Conservation (phyloP, 1,284 basidiomycete species). For the Boletus smithii region DNA sequence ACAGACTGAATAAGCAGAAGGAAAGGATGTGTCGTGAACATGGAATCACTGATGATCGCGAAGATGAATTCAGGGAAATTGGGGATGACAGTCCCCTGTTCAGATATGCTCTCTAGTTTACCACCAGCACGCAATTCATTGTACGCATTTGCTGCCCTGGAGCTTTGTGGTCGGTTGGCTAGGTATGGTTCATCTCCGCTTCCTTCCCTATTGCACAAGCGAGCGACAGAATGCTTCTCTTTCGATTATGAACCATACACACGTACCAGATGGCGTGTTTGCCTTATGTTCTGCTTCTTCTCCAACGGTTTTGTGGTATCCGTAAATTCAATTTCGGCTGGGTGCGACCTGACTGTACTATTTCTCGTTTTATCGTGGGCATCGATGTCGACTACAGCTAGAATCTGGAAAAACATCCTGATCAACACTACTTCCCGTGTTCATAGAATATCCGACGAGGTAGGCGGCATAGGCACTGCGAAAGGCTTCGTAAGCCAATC, state of each 20-base stretch:
- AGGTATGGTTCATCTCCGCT: conserved; percentile 74
- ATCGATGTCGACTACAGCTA: neutral
- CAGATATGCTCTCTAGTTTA: conserved; percentile 30
- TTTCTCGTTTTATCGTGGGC: conserved; percentile 70
- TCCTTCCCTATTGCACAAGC: conserved; percentile 75
- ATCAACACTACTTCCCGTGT: neutral
- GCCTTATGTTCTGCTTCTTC: conserved; percentile 6
- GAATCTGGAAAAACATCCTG: neutral
- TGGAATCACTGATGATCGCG: conserved; percentile 35
- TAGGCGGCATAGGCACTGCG: conserved; percentile 68
- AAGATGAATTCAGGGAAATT: conserved; percentile 37
- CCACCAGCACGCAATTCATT: neutral
- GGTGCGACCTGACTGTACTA: conserved; percentile 81
- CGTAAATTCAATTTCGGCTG: conserved; percentile 82
- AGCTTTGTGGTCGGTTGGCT: neutral
- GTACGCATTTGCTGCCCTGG: too few relatives aligned
- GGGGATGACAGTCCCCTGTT: conserved; percentile 46
- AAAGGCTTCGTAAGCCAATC: conserved; percentile 27
- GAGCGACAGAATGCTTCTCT: conserved; percentile 14
- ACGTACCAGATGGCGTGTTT: conserved; percentile 26
- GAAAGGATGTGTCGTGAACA: conserved; percentile 36
- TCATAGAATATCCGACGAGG: conserved; percentile 78
- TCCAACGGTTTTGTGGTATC: too few relatives aligned
- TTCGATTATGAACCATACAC: conserved; percentile 7
- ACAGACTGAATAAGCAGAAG: conserved; percentile 38